These are phyloP conservation scores for Takashimella koratensis DNA, from an alignment of 1,284 basidiomycete species.

Conservation along the genomic window DNA sequence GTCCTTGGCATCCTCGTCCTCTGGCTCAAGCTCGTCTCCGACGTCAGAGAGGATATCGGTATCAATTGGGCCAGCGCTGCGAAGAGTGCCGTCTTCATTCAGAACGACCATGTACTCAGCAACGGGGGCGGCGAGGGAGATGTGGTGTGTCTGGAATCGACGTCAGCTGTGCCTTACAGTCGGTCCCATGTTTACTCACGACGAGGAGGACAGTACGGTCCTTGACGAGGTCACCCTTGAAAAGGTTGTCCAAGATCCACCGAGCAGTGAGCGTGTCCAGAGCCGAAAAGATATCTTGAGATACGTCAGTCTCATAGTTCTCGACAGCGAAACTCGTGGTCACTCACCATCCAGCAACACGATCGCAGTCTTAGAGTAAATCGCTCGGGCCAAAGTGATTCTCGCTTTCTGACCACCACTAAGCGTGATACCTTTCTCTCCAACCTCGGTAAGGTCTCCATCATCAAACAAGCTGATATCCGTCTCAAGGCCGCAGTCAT, in stretches of 20 bases:
- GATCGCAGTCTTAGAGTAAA: slow-evolving; percentile 62
- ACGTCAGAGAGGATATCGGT: slow-evolving; percentile 15
- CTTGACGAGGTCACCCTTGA: slow-evolving; percentile 63
- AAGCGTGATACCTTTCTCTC: slow-evolving; percentile 49
- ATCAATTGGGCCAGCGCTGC: slow-evolving; percentile 39
- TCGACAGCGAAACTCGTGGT: neutral
- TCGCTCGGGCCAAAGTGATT: slow-evolving; percentile 67
- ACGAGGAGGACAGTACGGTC: slow-evolving; percentile 69
- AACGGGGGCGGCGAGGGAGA: slow-evolving; percentile 61
- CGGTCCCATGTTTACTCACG: slow-evolving; percentile 60
- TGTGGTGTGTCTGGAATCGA: slow-evolving; percentile 66
- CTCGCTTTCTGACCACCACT: slow-evolving; percentile 67
- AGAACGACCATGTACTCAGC: slow-evolving; percentile 63
- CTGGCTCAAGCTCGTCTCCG: neutral
- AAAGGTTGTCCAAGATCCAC: slow-evolving; percentile 71
- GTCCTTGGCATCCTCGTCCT: slow-evolving; percentile 15
- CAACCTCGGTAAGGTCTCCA: slow-evolving; percentile 64
- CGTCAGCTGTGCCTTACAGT: no score
- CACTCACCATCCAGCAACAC: slow-evolving; percentile 55
- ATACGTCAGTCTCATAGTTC: slow-evolving; percentile 37
- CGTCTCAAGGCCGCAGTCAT: slow-evolving; percentile 61
- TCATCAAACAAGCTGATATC: slow-evolving; percentile 66
- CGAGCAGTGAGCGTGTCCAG: slow-evolving; percentile 62
- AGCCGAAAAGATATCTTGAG: slow-evolving; percentile 56
- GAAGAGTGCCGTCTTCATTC: slow-evolving; percentile 53